Evolutionary conservation across 148 eudicot genomes (phyloP).

Genomic region (Rhododendron vialii): DNA sequence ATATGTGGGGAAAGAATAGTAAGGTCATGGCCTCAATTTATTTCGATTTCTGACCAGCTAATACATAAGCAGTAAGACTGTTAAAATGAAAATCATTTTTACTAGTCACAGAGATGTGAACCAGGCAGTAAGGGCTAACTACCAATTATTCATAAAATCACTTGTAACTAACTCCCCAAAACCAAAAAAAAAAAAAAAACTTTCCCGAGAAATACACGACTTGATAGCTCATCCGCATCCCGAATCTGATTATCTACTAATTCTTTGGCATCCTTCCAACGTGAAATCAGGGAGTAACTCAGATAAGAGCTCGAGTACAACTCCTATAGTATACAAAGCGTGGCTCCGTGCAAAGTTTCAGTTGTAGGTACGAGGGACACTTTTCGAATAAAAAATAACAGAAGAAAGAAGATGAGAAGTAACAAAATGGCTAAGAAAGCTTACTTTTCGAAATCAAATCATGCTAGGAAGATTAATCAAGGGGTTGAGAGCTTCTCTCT

Average conservation of each 20-base stretch:
- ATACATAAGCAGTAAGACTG: background rate
- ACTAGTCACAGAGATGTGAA: background rate
- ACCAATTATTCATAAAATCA: background rate
- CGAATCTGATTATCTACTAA: background rate
- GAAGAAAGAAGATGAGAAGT: background rate
- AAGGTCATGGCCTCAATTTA: background rate
- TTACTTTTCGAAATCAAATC: slow-evolving; percentile 81
- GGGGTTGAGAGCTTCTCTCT: too few relatives aligned
- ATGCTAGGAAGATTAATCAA: too few relatives aligned
- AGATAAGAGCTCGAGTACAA: background rate
- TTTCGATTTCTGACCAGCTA: background rate
- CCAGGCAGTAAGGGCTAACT: background rate
- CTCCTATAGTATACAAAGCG: background rate
- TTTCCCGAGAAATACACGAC: background rate
- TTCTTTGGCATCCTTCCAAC: background rate
- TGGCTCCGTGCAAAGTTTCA: background rate
- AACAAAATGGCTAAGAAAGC: slow-evolving; percentile 9
- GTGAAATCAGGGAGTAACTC: background rate
- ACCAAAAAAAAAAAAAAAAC: background rate
- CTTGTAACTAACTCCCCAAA: background rate
- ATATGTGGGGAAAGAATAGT: background rate
- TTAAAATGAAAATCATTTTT: background rate
- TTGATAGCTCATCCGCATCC: background rate
- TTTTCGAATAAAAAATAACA: background rate
- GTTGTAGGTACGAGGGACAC: background rate